Base-by-base conservation (phyloP, 768 basidiomycete genomes). In the Paxillus involutus region DNA sequence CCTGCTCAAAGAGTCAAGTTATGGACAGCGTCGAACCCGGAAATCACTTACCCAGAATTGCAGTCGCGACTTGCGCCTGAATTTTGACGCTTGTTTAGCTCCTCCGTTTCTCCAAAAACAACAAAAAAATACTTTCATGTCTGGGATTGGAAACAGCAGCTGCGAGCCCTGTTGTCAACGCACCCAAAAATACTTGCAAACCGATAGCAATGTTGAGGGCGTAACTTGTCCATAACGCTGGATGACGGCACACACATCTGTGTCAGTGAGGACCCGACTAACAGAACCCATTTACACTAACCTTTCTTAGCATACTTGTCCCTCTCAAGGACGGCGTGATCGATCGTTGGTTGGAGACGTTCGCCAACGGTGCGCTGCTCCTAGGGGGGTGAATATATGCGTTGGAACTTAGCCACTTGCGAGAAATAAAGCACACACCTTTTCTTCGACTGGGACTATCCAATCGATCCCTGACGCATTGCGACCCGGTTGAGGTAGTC, bases 141-240 rank as follows among this genome's bases (percentile, higher is more conserved):
- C 55, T 71, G 7, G 75, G 78, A 17, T 57, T 64, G 7, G 73
- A 66, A 3, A 77, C 71, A 5, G 71, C 73, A 6, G 83, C 83
- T 0, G 86, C 76, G 14, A 88, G 57, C 0, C 82, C 87, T 0
- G 87, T 89, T 6, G 85, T 88, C 29, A 89, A 70, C 2, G 87
- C 79, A 6, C 86, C 86, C 29, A 89, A 68, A 0, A 85, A 37
- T 4, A 89, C 81, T 63, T 89, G 88, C 36, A 85, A 50, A 12
- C 76, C 78, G 42, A 88, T 88, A 0, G 86, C 84, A 12, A 73
- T 49, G 51, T 78, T 78, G 35, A 78, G 68, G 6, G 68, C 63
- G 47, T 67, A 70, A 0, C 64, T 63, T 5, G 70, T 70, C 45
- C 52, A 55, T 51, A 61, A 49, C 8, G 75, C 77, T 77, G 47